Evolutionary conservation across 192 early-diverging fungal species (phyloP), one percentile per base, ranked within the genome.

Genomic region (Powellomyces hirtus): DNA sequence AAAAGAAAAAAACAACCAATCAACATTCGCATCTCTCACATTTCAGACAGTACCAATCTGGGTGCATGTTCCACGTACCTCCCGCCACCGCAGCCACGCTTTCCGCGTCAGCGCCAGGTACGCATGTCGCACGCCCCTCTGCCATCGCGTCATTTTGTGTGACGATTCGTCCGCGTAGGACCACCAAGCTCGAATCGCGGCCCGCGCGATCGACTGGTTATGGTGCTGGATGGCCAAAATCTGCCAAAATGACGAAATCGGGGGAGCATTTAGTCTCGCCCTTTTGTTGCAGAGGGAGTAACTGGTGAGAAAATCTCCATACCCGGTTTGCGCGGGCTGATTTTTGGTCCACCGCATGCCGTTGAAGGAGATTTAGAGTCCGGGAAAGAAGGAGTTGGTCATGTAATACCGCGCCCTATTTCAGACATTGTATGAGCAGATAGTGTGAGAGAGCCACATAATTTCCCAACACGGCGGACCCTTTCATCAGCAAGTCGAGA

Each of bases 131-230:
- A 61, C 58, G 14, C 58, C 67, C 26, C 29, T 10, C n/a, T 35
- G 67, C 67, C 67, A 69, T 6, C 18, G 22, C n/a, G 45, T 29
- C 58, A 69, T 44, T 49, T 45, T 18, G 8, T 34, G 59, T 29
- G 20, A 50, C 24, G 67, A 35, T 51, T 45, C 58, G 29, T 61
- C 59, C 29, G 59, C 46, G 36, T 62, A 69, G 13, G 45, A 16
- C 67, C 67, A 69, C 67, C 67, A 69, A 24, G 67, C 67, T 13
- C 30, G 56, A 7, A 69, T 20, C 33, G 62, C 49, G 0, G 4
- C 30, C 5, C n/a, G 2, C 14, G 62, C 42, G 8, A 64, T n/a
- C 18, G 20, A 7, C 14, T 34, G 44, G 49, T 64, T 64, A 18
- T 33, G 49, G 45, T 64, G 62, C 31, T 29, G n/a, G 20, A 36